Percentiles rank a stretch among this genome's conserved stretches.
Evolutionary conservation across 768 basidiomycete species (phyloP).

Genomic region (Leccinum disarticulatum): DNA sequence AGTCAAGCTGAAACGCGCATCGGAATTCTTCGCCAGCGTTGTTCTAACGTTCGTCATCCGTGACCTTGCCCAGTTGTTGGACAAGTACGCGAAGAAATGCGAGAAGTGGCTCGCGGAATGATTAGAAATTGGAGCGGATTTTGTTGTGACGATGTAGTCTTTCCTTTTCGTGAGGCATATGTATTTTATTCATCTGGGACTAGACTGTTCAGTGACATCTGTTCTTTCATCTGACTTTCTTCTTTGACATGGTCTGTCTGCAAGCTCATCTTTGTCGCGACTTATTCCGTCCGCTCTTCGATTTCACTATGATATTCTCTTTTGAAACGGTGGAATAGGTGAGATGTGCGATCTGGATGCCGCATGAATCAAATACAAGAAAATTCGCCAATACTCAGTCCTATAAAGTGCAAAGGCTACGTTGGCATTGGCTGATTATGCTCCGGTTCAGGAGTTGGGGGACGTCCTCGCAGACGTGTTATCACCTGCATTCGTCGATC

Average conservation of each 20-base stretch:
- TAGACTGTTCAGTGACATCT: constrained; percentile 32
- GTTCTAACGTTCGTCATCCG: constrained; percentile 88
- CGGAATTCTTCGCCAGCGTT: constrained; percentile 91
- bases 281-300: constrained; percentile 17
- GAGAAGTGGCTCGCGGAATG: constrained; percentile 90
- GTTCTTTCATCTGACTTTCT: constrained; percentile 29
- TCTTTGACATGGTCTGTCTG: constrained; percentile 11
- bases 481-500: constrained; percentile 64
- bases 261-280: constrained; percentile 9
- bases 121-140: constrained; percentile 26
- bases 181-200: constrained; percentile 37
- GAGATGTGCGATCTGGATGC: constrained; percentile 3
- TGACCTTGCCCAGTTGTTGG: constrained; percentile 80
- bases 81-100: constrained; percentile 93
- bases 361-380: constrained; percentile 6
- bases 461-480: constrained; percentile 53
- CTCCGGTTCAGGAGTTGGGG: constrained; percentile 55
- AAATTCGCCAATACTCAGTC: not conserved
- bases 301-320: constrained; percentile 25
- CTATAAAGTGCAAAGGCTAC: constrained; percentile 1
- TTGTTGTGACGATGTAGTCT: constrained; percentile 28
- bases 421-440: constrained; percentile 11
- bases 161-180: constrained; percentile 23
- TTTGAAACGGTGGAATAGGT: constrained; percentile 17
- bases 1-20: constrained; percentile 71